Conservation (phyloP, 2,329 filamentous ascomycete species). For the Ceratocystis smalleyi region DNA sequence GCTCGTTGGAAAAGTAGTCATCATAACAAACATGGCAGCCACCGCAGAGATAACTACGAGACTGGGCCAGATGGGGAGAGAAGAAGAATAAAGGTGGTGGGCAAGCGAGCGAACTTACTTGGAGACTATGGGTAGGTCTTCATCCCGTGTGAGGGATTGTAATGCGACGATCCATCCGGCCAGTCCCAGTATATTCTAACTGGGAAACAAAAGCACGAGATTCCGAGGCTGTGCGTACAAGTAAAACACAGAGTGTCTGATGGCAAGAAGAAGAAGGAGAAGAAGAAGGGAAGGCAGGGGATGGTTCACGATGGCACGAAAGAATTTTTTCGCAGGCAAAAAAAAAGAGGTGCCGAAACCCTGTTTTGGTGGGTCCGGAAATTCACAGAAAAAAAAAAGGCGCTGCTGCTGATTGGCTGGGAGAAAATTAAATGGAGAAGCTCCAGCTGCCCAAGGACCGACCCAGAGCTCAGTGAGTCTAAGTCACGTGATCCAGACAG, state of each 20-base stretch:
- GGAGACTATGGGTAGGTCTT: background rate
- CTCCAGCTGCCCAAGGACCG: background rate
- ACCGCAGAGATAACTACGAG: background rate
- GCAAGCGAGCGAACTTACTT: no score
- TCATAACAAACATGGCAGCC: slow-evolving; percentile 31
- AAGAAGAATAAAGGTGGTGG: background rate
- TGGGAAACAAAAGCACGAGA: slow-evolving; percentile 3
- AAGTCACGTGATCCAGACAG: background rate
- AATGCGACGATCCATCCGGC: slow-evolving; percentile 11
- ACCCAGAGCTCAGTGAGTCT: background rate
- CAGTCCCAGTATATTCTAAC: slow-evolving; percentile 10
- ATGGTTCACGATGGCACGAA: background rate
- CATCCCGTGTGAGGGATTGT: slow-evolving; percentile 16
- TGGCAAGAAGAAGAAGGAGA: background rate
- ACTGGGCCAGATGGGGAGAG: background rate
- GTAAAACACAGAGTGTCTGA: background rate
- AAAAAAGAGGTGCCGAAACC: background rate
- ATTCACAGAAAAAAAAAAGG: background rate
- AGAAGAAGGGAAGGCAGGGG: background rate
- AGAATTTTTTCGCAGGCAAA: background rate
- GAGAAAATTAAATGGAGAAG: background rate
- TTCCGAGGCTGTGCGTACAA: background rate
- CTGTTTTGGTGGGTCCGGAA: background rate
- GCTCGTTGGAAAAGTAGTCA: slow-evolving; percentile 35
- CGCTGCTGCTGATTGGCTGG: background rate